Base-by-base conservation (phyloP, 2,329 filamentous ascomycete genomes). In the Orbilia oligospora region DNA sequence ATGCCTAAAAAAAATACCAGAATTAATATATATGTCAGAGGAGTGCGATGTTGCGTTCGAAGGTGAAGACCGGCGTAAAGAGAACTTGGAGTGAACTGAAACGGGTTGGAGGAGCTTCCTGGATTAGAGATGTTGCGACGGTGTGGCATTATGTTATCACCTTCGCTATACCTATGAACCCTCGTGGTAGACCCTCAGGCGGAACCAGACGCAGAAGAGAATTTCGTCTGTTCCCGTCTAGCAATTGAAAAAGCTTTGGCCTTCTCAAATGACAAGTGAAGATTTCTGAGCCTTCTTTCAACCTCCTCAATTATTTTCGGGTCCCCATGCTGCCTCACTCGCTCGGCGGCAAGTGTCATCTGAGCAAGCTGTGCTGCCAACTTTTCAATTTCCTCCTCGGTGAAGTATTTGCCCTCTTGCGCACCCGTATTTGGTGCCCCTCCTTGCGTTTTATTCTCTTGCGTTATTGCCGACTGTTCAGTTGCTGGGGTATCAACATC, bases 401-500 rank as follows among this genome's bases (percentile, higher is more conserved):
- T 16, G 38, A 36, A 36, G 8, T 12, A 9, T 36, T 36, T 36
- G 4, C 8, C 33, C 33, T 36, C 10, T 36, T 36, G 33, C 9
- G 9, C 8, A 9, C 33, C 33, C 33, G 10, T 8, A 9, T 12
- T 8, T 8, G 33, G 9, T 9, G 33, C 8, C 8, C 33, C 33
- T 9, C 1, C 6, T 36, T 12, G 3, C 10, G 9, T 9, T 36
- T 4, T 36, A 36, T 9, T 12, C 33, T 36, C 33, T 36, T 36
- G 33, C 8, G 33, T 36, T 9, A 6, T 14, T 3, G 8, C 38
- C 36, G 36, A 14, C 38, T 41, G 3, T 14, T 41, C 12, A 41
- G 38, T 61, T 27, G 46, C 44, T 12, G 36, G 33, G 46, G 51
- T 67, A 46, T 55, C 53, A 14, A 49, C 61, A 51, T 66, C 65